Conservation (phyloP, 1,139 yeast species). For the Saccharomyces pastorianus region DNA sequence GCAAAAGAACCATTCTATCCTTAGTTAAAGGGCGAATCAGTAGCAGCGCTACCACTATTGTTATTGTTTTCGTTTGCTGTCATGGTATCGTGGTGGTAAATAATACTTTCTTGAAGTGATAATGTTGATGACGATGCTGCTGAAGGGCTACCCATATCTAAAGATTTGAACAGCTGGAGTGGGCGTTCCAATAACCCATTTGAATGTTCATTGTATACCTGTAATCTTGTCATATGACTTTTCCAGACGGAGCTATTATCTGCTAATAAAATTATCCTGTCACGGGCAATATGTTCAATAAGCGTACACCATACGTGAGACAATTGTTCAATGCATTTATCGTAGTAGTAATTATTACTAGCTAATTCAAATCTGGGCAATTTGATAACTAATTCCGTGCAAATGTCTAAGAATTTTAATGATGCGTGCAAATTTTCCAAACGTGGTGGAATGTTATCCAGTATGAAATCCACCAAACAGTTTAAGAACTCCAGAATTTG, state of each 20-base stretch:
- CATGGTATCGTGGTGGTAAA: slow-evolving; percentile 1
- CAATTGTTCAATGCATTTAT: slow-evolving; percentile 72
- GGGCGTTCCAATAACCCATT: slow-evolving; percentile 44
- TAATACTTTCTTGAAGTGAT: not conserved
- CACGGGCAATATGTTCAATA: slow-evolving; percentile 38
- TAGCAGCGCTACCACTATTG: not conserved
- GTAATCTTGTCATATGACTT: slow-evolving; percentile 50
- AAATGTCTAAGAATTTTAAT: slow-evolving; percentile 57
- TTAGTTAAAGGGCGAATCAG: not conserved
- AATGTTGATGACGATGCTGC: slow-evolving; percentile 1
- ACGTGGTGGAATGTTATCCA: slow-evolving; percentile 72
- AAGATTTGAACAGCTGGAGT: slow-evolving; percentile 38
- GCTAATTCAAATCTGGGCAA: slow-evolving; percentile 67
- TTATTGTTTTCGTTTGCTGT: not conserved
- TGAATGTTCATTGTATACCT: slow-evolving; percentile 51
- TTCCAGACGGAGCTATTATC: slow-evolving; percentile 25
- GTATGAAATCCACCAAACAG: slow-evolving; percentile 71
- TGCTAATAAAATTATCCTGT: slow-evolving; percentile 35
- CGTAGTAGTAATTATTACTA: slow-evolving; percentile 65
- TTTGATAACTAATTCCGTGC: slow-evolving; percentile 55
- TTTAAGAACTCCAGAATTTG: slow-evolving; percentile 65
- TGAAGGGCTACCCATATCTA: not conserved
- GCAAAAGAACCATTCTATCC: not conserved
- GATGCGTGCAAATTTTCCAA: slow-evolving; percentile 44
- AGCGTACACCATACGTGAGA: slow-evolving; percentile 68